Evolutionary conservation across 1,284 basidiomycete genomes (phyloP).

Genomic region (Leccinum griseonigrum): DNA sequence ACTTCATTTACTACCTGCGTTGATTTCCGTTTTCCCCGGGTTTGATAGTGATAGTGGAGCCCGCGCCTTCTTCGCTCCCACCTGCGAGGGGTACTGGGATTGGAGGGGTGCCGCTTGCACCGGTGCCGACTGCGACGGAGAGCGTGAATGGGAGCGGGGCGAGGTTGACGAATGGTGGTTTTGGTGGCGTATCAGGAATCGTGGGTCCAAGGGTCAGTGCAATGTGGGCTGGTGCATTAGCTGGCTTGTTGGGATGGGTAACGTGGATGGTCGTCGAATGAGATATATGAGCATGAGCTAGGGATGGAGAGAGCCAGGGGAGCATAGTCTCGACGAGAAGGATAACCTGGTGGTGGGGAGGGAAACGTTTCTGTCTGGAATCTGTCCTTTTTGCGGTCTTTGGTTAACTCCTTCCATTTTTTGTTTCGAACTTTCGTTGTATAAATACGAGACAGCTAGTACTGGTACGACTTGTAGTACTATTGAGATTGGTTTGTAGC

Average conservation of each 20-base stretch:
- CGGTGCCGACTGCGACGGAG: constrained; percentile 15
- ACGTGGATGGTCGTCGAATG: constrained; percentile 13
- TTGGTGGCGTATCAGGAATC: constrained; percentile 13
- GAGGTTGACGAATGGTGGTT: background rate
- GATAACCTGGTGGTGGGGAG: background rate
- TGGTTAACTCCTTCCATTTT: background rate
- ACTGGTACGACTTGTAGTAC: background rate
- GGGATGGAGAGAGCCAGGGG: background rate
- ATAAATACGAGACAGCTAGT: background rate
- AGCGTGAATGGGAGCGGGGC: background rate
- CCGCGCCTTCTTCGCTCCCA: constrained; percentile 24
- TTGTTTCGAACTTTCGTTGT: background rate
- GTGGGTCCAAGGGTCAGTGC: constrained; percentile 7
- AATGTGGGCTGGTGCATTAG: constrained; percentile 14
- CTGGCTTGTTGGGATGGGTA: constrained; percentile 18
- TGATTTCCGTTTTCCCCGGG: background rate
- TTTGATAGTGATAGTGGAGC: constrained; percentile 23
- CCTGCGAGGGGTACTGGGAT: constrained; percentile 23
- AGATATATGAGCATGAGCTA: background rate
- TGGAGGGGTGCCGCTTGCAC: constrained; percentile 30
- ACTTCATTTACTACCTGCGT: background rate
- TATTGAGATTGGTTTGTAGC: background rate
- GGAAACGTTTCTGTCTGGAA: background rate
- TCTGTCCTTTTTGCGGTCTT: background rate
- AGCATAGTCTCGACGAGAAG: background rate